Conservation (phyloP, 139 green algal genomes). For the Chlamydomonas applanata region DNA sequence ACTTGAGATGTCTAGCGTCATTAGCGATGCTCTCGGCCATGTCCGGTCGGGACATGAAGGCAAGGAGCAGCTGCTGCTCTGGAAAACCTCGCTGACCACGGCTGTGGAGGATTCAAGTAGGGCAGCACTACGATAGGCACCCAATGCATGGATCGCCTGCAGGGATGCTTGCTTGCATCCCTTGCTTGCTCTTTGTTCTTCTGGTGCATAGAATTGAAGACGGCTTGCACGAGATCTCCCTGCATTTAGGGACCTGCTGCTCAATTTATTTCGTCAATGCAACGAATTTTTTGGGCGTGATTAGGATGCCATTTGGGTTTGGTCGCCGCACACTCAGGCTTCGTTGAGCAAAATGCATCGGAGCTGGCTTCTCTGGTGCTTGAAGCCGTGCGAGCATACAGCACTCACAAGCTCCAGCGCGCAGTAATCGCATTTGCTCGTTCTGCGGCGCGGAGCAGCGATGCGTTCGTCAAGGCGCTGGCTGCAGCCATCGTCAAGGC, state of each 20-base stretch:
- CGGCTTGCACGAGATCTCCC: not conserved
- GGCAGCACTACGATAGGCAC: not conserved
- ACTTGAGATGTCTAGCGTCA: not conserved
- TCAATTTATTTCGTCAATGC: not conserved
- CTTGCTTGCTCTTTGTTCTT: no score
- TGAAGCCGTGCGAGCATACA: slow-evolving; percentile 31
- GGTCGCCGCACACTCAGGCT: slow-evolving; percentile 40
- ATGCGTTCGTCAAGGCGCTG: slow-evolving; percentile 58
- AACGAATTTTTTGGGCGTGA: not conserved
- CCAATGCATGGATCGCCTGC: not conserved
- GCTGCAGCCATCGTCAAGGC: slow-evolving; percentile 40
- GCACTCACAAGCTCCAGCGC: slow-evolving; percentile 1
- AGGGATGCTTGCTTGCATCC: no score
- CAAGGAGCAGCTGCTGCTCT: slow-evolving; percentile 29
- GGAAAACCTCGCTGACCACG: slow-evolving; percentile 31
- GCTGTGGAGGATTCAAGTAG: slow-evolving; percentile 34
- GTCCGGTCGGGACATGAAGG: slow-evolving; percentile 6
- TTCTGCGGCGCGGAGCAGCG: not conserved
- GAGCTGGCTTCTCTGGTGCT: slow-evolving; percentile 41
- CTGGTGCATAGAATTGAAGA: no score
- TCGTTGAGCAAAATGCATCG: slow-evolving; percentile 41
- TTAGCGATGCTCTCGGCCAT: not conserved
- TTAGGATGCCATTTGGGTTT: not conserved
- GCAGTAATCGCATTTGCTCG: slow-evolving; percentile 21
- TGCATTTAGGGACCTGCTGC: not conserved